Evolutionary conservation across 2,329 filamentous ascomycete genomes (phyloP), one percentile per base, ranked within the genome.

Genomic region (Pseudogymnoascus sp.): DNA sequence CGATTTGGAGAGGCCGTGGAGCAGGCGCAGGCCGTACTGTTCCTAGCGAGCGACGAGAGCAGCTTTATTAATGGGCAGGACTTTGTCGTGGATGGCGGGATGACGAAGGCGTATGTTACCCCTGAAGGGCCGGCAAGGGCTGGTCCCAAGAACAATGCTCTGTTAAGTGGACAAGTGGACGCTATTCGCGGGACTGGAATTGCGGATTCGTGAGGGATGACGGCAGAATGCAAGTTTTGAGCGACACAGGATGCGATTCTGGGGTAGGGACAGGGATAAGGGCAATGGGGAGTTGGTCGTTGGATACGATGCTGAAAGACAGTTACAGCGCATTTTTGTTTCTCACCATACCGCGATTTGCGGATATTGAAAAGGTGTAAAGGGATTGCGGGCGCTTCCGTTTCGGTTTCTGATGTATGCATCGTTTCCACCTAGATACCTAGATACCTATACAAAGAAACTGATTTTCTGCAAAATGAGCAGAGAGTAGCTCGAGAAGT

Each of bases 1-100:
- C 80, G 89, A 15, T 91, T 92, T 65, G 89, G 89, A 35, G 89
- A 92, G 75, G 86, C 89, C 5, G 84, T 91, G 65, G 89, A 91
- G 76, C 88, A 91, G 74, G 89, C 89, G 2, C 83, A 90, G 59
- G 88, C 86, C 1, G 88, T 90, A 1, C 71, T 91, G 10, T 91
- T 90, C 76, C 76, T 91, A 62, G 88, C 88, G 15, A 89, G 85
- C 69, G 88, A 91, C 65, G 88, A 91, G 75, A 84, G 84, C 72
- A 87, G 85, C 75, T 91, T 90, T 69, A 83, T 90, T 67, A 91
- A 89, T 67, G 88, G 86, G 13, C 58, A 86, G 63, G 94, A 97
- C 73, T 96, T 97, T 78, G 88, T 96, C 4, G 92, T 97, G 27
- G 94, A 99, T 71, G 94, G 94, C 63, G 93, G 93, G 64, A 91